Conservation (phyloP, 805 yeast genomes). For the Debaryomyces maramus region DNA sequence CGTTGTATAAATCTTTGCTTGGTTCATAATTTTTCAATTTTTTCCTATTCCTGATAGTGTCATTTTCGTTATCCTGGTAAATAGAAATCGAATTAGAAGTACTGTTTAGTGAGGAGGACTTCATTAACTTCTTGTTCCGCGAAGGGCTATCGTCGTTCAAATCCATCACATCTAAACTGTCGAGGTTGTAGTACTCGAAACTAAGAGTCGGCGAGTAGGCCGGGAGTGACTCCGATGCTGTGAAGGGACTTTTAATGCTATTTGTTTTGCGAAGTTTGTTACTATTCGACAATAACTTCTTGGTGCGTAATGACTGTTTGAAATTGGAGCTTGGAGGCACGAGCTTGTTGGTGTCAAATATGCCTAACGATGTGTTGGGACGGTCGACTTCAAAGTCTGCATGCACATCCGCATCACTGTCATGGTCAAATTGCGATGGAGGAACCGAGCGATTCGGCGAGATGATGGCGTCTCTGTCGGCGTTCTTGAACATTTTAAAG, state of each 20-base stretch:
- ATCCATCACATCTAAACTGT: slow-evolving; percentile 27
- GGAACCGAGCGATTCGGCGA: slow-evolving; percentile 29
- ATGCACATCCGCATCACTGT: background rate
- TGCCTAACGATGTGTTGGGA: slow-evolving; percentile 4
- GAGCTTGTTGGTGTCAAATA: background rate
- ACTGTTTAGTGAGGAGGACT: slow-evolving; percentile 16
- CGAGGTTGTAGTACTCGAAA: slow-evolving; percentile 26
- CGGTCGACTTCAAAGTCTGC: slow-evolving; percentile 5
- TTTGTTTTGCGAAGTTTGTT: slow-evolving; percentile 16
- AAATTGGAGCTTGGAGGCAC: background rate
- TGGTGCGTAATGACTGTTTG: background rate
- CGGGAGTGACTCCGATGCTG: slow-evolving; percentile 2
- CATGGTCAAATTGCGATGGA: background rate
- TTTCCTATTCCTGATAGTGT: slow-evolving; percentile 4
- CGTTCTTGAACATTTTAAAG: slow-evolving; percentile 36
- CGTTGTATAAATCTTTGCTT: slow-evolving; percentile 23
- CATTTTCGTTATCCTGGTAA: slow-evolving; percentile 22
- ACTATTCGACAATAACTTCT: background rate
- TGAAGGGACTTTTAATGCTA: slow-evolving; percentile 8
- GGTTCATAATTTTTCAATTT: slow-evolving; percentile 5
- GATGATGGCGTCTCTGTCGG: slow-evolving; percentile 31
- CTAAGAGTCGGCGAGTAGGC: slow-evolving; percentile 9
- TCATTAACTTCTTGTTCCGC: slow-evolving; percentile 21
- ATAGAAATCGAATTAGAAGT: slow-evolving; percentile 18
- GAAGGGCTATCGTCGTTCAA: slow-evolving; percentile 29